These are phyloP conservation scores for Ophiostoma quercus DNA, from an alignment of 2,329 filamentous ascomycete species.

Conservation along the genomic window DNA sequence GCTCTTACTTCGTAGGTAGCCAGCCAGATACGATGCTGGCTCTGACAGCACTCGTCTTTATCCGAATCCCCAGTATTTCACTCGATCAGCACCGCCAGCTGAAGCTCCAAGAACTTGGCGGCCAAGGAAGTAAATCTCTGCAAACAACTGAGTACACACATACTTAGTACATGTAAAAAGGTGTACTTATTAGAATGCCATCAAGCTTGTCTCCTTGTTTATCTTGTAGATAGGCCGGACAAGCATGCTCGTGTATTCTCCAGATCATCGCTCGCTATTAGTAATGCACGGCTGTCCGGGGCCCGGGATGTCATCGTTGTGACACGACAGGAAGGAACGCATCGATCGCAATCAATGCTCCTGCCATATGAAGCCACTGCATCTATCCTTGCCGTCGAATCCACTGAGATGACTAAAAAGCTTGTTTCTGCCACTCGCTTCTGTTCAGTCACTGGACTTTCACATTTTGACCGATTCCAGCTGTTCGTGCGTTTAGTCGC, in stretches of 20 bases:
- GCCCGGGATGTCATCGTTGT: not conserved
- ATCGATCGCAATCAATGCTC: not conserved
- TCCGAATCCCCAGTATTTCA: not conserved
- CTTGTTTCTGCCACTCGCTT: not conserved
- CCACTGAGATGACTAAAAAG: not conserved
- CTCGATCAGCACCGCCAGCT: not conserved
- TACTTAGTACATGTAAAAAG: not conserved
- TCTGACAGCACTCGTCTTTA: not conserved
- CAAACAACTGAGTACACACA: not conserved
- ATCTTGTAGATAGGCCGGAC: not conserved
- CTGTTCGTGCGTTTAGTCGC: not conserved
- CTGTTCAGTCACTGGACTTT: not conserved
- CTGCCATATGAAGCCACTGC: not conserved
- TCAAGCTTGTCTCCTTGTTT: not conserved
- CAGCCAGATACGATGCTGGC: too few species aligned
- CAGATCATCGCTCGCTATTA: not conserved
- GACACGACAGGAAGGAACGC: not conserved
- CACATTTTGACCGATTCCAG: too few species aligned
- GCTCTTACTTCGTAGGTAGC: too few species aligned
- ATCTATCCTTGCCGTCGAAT: not conserved
- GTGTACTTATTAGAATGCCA: not conserved
- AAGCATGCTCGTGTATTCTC: not conserved
- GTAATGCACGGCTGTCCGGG: not conserved
- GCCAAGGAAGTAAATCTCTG: not conserved
- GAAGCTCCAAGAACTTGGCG: slow-evolving; percentile 1